Percentiles rank a stretch among this genome's conserved stretches.
phyloP scores from a whole-genome alignment of 2,329 filamentous ascomycete genomes.

The Alternaria incomplexa region DNA sequence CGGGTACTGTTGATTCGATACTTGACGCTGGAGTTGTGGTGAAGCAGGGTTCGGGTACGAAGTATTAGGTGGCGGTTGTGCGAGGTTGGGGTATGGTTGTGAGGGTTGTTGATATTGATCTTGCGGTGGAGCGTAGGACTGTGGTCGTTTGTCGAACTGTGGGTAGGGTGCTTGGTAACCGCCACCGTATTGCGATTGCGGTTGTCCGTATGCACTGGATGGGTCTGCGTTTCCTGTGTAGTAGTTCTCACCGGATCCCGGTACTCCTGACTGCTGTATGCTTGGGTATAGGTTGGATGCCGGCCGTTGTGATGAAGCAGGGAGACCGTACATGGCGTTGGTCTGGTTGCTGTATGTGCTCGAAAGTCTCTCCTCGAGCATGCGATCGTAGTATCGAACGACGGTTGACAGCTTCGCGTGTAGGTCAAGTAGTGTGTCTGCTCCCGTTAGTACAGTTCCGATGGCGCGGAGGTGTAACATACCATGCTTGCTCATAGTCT shows the following conservation, averaged over 20 bases:
- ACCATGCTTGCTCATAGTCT: conserved; percentile 99
- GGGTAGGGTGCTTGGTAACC: conserved; percentile 45
- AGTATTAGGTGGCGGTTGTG: conserved; percentile 33
- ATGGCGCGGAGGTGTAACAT: conserved; percentile 42
- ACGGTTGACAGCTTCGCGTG: conserved; percentile 96
- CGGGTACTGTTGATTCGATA: conserved; percentile 43
- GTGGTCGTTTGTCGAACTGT: conserved; percentile 44
- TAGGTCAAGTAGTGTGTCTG: conserved; percentile 89
- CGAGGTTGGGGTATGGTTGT: conserved; percentile 44
- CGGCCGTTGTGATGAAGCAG: conserved; percentile 48
- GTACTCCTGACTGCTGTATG: conserved; percentile 52
- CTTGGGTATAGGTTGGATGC: conserved; percentile 73
- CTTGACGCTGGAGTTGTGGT: conserved; percentile 46
- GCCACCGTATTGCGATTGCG: conserved; percentile 61
- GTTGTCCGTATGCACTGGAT: conserved; percentile 56
- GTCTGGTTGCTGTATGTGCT: conserved; percentile 90
- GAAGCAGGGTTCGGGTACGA: conserved; percentile 42
- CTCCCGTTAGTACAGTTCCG: conserved; percentile 40
- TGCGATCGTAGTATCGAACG: conserved; percentile 95
- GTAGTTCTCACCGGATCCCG: conserved; percentile 72
- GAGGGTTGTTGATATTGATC: conserved; percentile 45
- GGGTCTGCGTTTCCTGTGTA: conserved; percentile 71
- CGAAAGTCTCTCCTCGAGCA: conserved; percentile 94
- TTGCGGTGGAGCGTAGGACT: conserved; percentile 33
- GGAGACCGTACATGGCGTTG: conserved; percentile 49